Evolutionary conservation across 2,329 filamentous ascomycete genomes (phyloP), one percentile per base, ranked within the genome.

Genomic region (Stagonosporopsis chrysanthemi): DNA sequence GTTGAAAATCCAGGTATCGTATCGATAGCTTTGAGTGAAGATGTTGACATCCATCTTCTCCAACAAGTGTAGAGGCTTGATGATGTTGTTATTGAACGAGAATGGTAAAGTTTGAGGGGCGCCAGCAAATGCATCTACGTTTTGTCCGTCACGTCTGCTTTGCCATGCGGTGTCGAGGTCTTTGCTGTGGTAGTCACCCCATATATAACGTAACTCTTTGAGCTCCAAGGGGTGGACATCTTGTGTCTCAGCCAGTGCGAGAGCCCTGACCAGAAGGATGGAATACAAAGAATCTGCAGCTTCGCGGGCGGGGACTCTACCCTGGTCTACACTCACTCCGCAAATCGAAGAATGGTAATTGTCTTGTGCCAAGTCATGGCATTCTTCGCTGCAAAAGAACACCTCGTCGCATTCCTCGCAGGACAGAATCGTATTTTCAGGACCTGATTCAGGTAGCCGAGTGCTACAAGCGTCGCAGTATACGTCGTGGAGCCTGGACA

Each of bases 401-500:
- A 80, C 82, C 52, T 86, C 84, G 56, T 82, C 79, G 71, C 85
- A 88, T 29, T 82, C 80, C 35, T 80, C 76, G 65, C 85, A 88
- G 2, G 78, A 72, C 6, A 82, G 76, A 5, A 80, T 73, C 15
- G 49, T 45, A 4, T 46, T 47, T 5, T 51, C 52, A 14, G 43
- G 47, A n/a, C 60, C 53, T 12, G 35, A 44, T 14, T 66, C 69
- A 0, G 90, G 90, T 6, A 96, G 83, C 23, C 86, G 85, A 7
- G 84, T 83, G 67, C 92, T 92, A 75, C 94, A 98, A 14, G 92
- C 92, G 75, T 98, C 94, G 76, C 94, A 98, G 28, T 94, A 84
- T 4, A 90, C 83, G 61, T 96, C 92, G 72, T 96, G 92, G 12
- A 95, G 84, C 28, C 92, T 88, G 72, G 95, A 95, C 66, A 94